Base-by-base conservation (phyloP, 352 stramenopile genomes). In the Aphanomyces cochlioides region DNA sequence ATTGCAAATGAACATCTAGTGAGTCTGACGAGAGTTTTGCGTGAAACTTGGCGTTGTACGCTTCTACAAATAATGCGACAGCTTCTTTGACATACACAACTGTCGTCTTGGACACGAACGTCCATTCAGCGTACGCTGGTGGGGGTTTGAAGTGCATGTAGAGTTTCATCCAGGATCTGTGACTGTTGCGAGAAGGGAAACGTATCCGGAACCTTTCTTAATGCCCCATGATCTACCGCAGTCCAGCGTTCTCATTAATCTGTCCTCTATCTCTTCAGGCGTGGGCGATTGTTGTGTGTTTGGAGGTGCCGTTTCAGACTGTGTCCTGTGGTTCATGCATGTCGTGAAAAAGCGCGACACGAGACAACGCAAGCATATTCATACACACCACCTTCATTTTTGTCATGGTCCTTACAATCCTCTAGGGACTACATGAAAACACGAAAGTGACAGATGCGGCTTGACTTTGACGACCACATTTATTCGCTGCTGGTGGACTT, bases 71-170 rank as follows among this genome's bases (percentile, higher is more conserved):
- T 17, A 63, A 58, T 34, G 19, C 39, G 21, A 90, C 57, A 21
- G 87, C 79, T 6, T 73, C 76, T 28, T 79, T 64, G 17, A 90
- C 71, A 19, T 45, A 21, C 1, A 34, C 48, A 0, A 61, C 12
- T 37, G 13, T 12, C 17, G 10, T 17, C 17, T 70, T 50, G 37
- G 28, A 45, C 36, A 70, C 64, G 28, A 40, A 63, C 38, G 64
- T 70, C 64, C 64, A 70, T 36, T 63, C 64, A 12, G 10, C 28
- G 36, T 70, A n/a, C 8, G 15, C 38, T 8, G 34, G n/a, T 12
- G 19, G 5, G 3, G 64, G 64, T 13, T 50, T 58, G 36, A 79
- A 85, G 76, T 93, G 85, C 59, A 93, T 77, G 72, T 90, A 90
- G 13, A 92, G 72, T 6, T 37, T 7, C 54, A 61, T 61, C 7